These are phyloP conservation scores for Lenzites betulinus DNA, from an alignment of 768 basidiomycete genomes.

Conservation along the genomic window DNA sequence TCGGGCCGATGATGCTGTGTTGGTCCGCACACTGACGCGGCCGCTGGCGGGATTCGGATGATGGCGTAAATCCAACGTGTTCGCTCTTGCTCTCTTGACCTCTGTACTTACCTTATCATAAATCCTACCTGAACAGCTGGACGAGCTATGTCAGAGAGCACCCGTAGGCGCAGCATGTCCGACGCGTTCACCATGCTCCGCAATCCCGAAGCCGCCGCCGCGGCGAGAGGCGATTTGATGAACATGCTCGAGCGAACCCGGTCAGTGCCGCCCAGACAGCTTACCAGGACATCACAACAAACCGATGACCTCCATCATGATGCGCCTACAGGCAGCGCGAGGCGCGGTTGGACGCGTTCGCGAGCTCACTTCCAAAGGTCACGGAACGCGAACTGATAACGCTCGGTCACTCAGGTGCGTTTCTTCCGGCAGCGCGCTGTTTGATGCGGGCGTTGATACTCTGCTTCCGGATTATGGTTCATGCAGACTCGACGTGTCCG, in stretches of 20 bases:
- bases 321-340: conserved; percentile 2
- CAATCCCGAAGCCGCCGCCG: conserved; percentile 2
- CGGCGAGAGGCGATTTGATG: not conserved
- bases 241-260: conserved; percentile 5
- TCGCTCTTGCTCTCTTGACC: not conserved
- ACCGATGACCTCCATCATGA: not conserved
- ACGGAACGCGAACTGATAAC: conserved; percentile 25
- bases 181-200: conserved; percentile 18
- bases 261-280: conserved; percentile 4
- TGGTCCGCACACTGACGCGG: too few relatives aligned
- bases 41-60: too few relatives aligned
- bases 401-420: conserved; percentile 24
- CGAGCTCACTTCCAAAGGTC: conserved; percentile 24
- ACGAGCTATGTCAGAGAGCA: not conserved
- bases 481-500: conserved; percentile 67
- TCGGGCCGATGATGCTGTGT: too few relatives aligned
- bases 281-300: not conserved
- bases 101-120: not conserved
- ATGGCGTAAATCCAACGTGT: too few relatives aligned
- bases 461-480: not conserved
- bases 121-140: not conserved
- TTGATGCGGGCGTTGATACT: not conserved
- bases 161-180: conserved; percentile 23
- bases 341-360: conserved; percentile 10
- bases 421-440: not conserved